Base-by-base conservation (phyloP, 257 asterid species). In the Phtheirospermum japonicum region DNA sequence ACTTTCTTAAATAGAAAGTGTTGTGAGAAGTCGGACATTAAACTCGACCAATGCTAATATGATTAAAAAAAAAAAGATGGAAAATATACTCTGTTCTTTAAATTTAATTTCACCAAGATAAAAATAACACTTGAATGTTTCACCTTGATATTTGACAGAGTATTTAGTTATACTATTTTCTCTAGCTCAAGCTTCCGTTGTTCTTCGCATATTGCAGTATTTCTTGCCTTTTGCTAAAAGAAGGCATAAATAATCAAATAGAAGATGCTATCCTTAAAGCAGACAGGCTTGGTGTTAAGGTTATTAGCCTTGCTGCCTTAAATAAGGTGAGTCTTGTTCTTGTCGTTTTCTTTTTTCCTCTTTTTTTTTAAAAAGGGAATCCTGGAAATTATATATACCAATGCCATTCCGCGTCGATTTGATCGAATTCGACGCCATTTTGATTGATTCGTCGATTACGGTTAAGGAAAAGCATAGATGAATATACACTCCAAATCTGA, bases 221-320 rank as follows among this genome's bases (percentile, higher is more conserved):
- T 93, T 93, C 88, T 75, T 89, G 69, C 97, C 99, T 63, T 87
- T 83, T 63, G 96, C 97, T 33, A 74, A 79, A n/a, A 46, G 74
- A 85, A 52, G 99, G 97, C 65, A 93, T 93, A 70, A 93, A 93
- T 64, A 84, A 82, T 2, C 97, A 71, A 49, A 93, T 93, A 26
- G 97, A 89, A 77, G 94, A 87, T 30, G 96, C 99, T 26, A 89
- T 93, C 71, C 87, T 93, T n/a, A 79, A 68, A 63, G 99, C 99
- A 52, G 92, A 93, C 53, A 87, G 64, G 73, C 76, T 89, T 55
- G 97, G 99, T 20, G 88, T 89, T 37, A 82, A 93, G 83, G 97
- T 93, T 69, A 82, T 89, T 19, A 89, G 95, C 82, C 99, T 93
- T 45, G 99, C 99, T 51, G 97, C 97, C 14, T 67, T 93, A 40